Base-by-base conservation (phyloP, 2,329 filamentous ascomycete species). In the Diaporthe nobilis region DNA sequence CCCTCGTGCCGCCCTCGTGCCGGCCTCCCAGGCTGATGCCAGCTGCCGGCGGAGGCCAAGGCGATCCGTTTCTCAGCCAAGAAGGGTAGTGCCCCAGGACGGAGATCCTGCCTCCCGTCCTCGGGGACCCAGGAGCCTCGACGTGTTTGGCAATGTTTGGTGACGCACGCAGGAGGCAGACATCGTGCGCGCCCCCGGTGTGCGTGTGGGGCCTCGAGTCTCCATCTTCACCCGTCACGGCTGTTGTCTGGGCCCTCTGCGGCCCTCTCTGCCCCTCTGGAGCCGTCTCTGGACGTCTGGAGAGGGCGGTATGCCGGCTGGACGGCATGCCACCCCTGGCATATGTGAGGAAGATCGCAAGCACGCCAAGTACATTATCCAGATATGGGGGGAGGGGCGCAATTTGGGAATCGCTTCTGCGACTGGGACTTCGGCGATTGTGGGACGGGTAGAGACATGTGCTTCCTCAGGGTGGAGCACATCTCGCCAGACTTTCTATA, bases 21-120 rank as follows among this genome's bases (percentile, higher is more conserved):
- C 28, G 37, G 22, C 9, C 25, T 12, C 61, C 57, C 63, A 37
- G 28, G 44, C 44, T 68, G 72, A 58, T 47, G 61, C 72, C 61
- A 74, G 58, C 73, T 75, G 65, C 73, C 67, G 65, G 70, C 39
- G 22, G 20, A 68, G 49, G 74, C 74, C 74, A 75, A 75, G 74
- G 57, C 57, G 42, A 65, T 65, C 51, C 68, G 70, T 73, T 55
- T 55, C 74, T 73, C 61, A 53, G 57, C 72, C 65, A 74, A 74
- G 72, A 34, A 39, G 63, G 63, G 63, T 49, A 53, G 42, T 22
- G 57, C 57, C 37, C 65, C 47, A 68, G 34, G 22, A 53, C 47
- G 65, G 47, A 28, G 65, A 68, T 53, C 65, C 65, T 68, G 65
- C 49, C 65, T 68, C 65, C 65, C 13, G 31, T 25, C 47, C 22